Percentiles rank a stretch among this genome's conserved stretches.
phyloP scores from a whole-genome alignment of 805 yeast genomes.

The Candida xyloterini region DNA sequence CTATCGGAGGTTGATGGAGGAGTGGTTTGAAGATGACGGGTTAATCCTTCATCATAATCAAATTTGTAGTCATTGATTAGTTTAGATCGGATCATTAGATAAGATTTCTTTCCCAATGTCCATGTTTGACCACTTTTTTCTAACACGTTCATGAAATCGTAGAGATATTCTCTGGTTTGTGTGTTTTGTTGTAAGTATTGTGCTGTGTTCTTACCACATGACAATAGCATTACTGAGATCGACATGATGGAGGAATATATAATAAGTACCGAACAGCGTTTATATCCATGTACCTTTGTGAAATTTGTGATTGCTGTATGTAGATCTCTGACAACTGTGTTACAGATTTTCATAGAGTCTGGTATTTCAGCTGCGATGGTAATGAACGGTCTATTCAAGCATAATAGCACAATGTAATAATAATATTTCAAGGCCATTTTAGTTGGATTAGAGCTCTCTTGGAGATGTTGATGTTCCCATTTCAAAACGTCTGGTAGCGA shows the following conservation, averaged over 20 bases:
- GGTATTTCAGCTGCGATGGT: slow-evolving; percentile 30
- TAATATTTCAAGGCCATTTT: slow-evolving; percentile 51
- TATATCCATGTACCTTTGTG: slow-evolving; percentile 37
- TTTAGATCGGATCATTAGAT: slow-evolving; percentile 38
- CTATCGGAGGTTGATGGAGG: background rate
- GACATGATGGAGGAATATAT: slow-evolving; percentile 44
- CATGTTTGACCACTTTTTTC: slow-evolving; percentile 44
- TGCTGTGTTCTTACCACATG: slow-evolving; percentile 18
- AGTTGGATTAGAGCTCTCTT: slow-evolving; percentile 48
- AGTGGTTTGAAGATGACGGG: background rate
- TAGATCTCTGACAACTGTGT: slow-evolving; percentile 41
- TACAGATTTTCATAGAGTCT: slow-evolving; percentile 29
- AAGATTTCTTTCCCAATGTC: slow-evolving; percentile 46
- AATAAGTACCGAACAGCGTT: slow-evolving; percentile 43
- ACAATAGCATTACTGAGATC: slow-evolving; percentile 13
- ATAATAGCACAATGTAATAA: slow-evolving; percentile 55
- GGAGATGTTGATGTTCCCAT: slow-evolving; percentile 45
- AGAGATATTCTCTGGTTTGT: slow-evolving; percentile 29
- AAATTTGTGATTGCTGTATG: slow-evolving; percentile 38
- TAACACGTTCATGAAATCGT: slow-evolving; percentile 40
- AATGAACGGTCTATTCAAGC: slow-evolving; percentile 59
- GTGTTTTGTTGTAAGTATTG: slow-evolving; percentile 33
- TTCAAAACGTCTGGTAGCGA: slow-evolving; percentile 45
- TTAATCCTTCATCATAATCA: slow-evolving; percentile 13
- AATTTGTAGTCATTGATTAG: slow-evolving; percentile 21